Base-by-base conservation (phyloP, 2,329 filamentous ascomycete species). In the Neocucurbitaria cava region DNA sequence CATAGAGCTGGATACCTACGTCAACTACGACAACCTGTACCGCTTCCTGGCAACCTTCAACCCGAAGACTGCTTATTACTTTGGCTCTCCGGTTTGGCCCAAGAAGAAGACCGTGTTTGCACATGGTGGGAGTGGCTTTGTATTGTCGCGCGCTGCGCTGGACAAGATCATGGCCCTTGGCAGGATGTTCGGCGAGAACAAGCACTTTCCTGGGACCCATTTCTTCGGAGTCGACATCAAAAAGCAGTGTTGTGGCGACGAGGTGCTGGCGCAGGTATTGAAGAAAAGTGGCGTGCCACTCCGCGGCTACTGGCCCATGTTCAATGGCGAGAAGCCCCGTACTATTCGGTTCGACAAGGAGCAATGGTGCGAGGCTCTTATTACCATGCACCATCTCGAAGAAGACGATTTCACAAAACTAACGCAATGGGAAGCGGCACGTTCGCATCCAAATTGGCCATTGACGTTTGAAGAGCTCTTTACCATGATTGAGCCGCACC, bases 131-230 rank as follows among this genome's bases (percentile, higher is more conserved):
- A 78, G 73, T 36, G 78, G 76, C 24, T 79, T 78, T 31, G 65
- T 81, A 3, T 58, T 80, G 18, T 79, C 78, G 13, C 68, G 80
- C 30, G 80, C 78, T 1, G 79, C 84, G 3, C 82, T 88, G 78
- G 68, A 78, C 44, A 69, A 69, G 59, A 56, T 75, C 46, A 66
- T 73, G 52, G 69, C 74, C 1, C 74, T 77, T 0, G 69, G 78
- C 40, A 46, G 70, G 21, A 74, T 72, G 68, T 74, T 75, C 38
- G 67, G 65, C 8, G 65, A 72, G 40, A 71, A 74, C 51, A 63
- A 72, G 39, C 62, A 64, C 26, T 64, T 62, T 2, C 69, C 68
- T 18, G 71, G 71, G 9, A 74, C 70, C 1, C 67, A 73, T 41
- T 66, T 71, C 44, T 77, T 75, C 53, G 74, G 75, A n/a, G 64